Percentiles rank a stretch among this genome's conserved stretches.
phyloP scores from a whole-genome alignment of 805 yeast genomes.

The Ogataea trehaloabstinens region DNA sequence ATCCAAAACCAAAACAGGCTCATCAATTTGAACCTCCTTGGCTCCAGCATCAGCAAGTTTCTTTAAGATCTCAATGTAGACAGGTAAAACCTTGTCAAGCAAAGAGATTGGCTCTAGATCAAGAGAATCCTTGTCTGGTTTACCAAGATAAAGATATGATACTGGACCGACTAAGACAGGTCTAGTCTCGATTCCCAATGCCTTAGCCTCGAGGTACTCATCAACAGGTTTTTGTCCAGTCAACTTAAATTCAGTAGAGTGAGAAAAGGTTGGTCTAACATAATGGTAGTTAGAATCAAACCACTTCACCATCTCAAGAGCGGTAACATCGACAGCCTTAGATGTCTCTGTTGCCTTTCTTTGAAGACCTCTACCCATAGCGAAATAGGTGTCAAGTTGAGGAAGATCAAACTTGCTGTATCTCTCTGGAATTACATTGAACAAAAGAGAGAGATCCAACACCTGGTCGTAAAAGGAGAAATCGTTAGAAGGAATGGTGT shows the following conservation, averaged over 20 bases:
- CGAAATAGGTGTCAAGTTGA: conserved; percentile 89
- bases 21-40: conserved; percentile 91
- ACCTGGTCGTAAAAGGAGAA: conserved; percentile 98
- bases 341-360: conserved; percentile 86
- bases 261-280: conserved; percentile 98
- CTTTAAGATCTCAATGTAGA: conserved; percentile 82
- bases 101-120: conserved; percentile 92
- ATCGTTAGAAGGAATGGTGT: conserved; percentile 94
- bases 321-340: conserved; percentile 95
- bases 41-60: conserved; percentile 96
- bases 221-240: conserved; percentile 95
- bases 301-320: conserved; percentile 99
- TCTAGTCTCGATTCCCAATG: conserved; percentile 92
- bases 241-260: conserved; percentile 93
- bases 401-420: conserved; percentile 89
- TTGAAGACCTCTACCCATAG: conserved; percentile 99
- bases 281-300: conserved; percentile 99
- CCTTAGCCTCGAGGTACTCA: conserved; percentile 98
- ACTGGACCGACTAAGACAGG: conserved; percentile 97
- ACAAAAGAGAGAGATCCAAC: conserved; percentile 84
- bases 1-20: conserved; percentile 94
- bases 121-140: conserved; percentile 96
- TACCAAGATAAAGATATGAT: conserved; percentile 91
- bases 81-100: conserved; percentile 87
- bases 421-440: conserved; percentile 96